Evolutionary conservation across 768 basidiomycete species (phyloP).

Genomic region (Cantharellus anzutake): DNA sequence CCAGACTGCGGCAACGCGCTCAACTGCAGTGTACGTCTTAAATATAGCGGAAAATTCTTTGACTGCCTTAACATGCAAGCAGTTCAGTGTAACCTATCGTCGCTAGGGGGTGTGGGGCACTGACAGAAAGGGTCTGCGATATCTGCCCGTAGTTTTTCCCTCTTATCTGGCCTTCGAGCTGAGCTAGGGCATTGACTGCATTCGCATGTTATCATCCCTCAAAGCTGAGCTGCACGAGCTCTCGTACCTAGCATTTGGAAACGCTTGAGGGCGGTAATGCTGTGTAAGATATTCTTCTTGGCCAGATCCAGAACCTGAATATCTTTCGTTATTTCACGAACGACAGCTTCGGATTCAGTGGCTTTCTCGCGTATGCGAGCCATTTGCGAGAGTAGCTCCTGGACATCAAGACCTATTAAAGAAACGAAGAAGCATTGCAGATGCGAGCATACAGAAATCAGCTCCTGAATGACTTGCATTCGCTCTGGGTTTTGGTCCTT

Average conservation of each 20-base stretch:
- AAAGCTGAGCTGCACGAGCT: background rate
- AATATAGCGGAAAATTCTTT: slow-evolving; percentile 71
- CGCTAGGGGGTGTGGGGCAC: slow-evolving; percentile 14
- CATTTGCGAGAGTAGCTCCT: slow-evolving; percentile 93
- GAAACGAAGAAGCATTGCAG: background rate
- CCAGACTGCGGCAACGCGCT: slow-evolving; percentile 58
- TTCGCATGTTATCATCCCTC: background rate
- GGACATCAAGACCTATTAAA: background rate
- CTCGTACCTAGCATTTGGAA: slow-evolving; percentile 82
- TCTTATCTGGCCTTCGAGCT: slow-evolving; percentile 58
- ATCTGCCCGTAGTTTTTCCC: slow-evolving; percentile 71
- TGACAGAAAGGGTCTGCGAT: slow-evolving; percentile 57
- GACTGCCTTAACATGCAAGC: slow-evolving; percentile 38
- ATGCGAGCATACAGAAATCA: slow-evolving; percentile 59
- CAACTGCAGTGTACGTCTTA: slow-evolving; percentile 58
- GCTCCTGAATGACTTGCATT: slow-evolving; percentile 85
- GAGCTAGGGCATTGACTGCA: slow-evolving; percentile 62
- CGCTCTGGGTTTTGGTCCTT: slow-evolving; percentile 69
- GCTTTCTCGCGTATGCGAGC: slow-evolving; percentile 92
- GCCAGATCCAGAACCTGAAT: slow-evolving; percentile 73
- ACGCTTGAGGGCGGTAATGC: slow-evolving; percentile 78
- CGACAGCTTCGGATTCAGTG: slow-evolving; percentile 90
- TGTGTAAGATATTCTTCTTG: slow-evolving; percentile 39
- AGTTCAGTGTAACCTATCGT: background rate
- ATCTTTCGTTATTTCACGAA: slow-evolving; percentile 87